These are phyloP conservation scores for Podila verticillata DNA, from an alignment of 192 early-diverging fungal species.

Conservation along the genomic window DNA sequence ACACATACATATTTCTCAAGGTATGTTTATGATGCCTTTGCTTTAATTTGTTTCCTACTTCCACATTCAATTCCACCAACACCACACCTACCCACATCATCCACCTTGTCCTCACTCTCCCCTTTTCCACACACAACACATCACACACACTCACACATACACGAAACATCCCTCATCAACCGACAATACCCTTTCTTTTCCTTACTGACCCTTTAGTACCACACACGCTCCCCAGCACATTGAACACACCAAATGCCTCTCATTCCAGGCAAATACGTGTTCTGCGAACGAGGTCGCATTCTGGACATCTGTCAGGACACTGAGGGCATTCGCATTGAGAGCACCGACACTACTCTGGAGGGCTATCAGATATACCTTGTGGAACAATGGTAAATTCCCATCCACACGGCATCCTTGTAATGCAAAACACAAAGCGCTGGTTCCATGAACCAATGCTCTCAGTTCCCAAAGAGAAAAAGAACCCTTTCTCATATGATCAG, in stretches of 20 bases:
- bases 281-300: constrained; percentile 37
- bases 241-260: constrained; percentile 19
- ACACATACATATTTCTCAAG: too few relatives aligned
- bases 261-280: constrained; percentile 31
- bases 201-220: not conserved
- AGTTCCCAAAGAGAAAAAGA: not conserved
- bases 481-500: too few relatives aligned
- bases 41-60: too few relatives aligned
- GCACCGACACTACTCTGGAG: constrained; percentile 18
- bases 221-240: not conserved
- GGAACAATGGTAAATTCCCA: constrained; percentile 46
- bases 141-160: too few relatives aligned
- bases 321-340: constrained; percentile 40
- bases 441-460: not conserved
- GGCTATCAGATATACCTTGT: constrained; percentile 51
- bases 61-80: too few relatives aligned
- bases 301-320: constrained; percentile 29
- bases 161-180: too few relatives aligned
- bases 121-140: too few relatives aligned
- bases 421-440: not conserved
- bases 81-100: too few relatives aligned
- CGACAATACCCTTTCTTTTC: too few relatives aligned
- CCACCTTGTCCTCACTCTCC: too few relatives aligned
- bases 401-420: not conserved
- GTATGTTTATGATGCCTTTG: too few relatives aligned